Base-by-base conservation (phyloP, 495 filamentous ascomycete genomes). In the Hypomontagnella monticulosa region DNA sequence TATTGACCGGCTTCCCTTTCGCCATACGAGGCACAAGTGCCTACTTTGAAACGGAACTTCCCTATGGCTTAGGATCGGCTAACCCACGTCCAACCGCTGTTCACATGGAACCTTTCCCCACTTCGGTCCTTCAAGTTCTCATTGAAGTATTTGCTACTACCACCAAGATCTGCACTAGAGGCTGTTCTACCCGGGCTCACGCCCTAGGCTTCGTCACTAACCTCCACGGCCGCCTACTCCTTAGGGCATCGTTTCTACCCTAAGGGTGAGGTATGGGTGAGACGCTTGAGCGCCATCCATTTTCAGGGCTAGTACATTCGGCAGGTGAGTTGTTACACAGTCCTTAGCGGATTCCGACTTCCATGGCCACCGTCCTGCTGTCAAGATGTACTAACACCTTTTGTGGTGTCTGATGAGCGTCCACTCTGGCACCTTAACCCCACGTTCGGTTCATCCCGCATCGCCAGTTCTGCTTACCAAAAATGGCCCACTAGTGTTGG, bases 71-170 rank as follows among this genome's bases (percentile, higher is more conserved):
- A 47, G 43, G 43, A 47, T 47, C 43, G 43, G 43, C 43, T 47
- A 47, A 47, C 43, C 43, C 43, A 47, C 20, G 43, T 47, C 43
- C 43, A 47, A 47, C 43, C 43, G 43, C 43, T 47, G 43, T 47
- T 47, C 43, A 47, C 43, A 47, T 47, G 43, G 43, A 47, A 47
- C 43, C 43, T 47, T 47, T 47, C 43, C 43, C 43, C 43, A 47
- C 43, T 47, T 47, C 43, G 42, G 42, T 44, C 42, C 42, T 44
- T 44, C 42, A 44, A 44, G 42, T 44, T 44, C 42, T 44, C 42
- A 47, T 47, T 47, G 43, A 47, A 47, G 43, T 47, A 47, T 47
- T 47, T 47, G 43, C 43, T 47, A 47, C 43, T 47, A 47, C 43
- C 43, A 47, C 43, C 43, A 47, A 47, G 43, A 47, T 47, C 43